phyloP scores from a whole-genome alignment of 768 basidiomycete species.

The Boletus rubescentipes region DNA sequence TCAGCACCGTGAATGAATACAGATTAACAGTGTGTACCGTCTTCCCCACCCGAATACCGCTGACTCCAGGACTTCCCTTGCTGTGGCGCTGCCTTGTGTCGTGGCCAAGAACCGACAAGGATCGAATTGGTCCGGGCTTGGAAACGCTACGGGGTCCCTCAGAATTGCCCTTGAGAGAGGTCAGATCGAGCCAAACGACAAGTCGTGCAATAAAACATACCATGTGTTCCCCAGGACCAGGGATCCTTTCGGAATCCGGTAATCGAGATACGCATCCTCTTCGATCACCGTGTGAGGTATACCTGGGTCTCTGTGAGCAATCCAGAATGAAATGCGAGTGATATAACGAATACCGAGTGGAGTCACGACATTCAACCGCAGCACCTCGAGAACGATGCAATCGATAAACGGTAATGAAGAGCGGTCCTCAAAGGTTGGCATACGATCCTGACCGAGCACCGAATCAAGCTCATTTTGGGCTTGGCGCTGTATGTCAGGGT shows the following conservation, averaged over 20 bases:
- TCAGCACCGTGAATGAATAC: not conserved
- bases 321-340: too few relatives aligned
- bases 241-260: conserved; percentile 1
- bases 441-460: conserved; percentile 4
- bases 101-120: conserved; percentile 16
- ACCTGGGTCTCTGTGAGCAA: conserved; percentile 26
- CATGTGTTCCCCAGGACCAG: not conserved
- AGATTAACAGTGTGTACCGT: not conserved
- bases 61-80: not conserved
- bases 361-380: conserved; percentile 10
- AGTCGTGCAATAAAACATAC: conserved; percentile 7
- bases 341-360: conserved; percentile 7
- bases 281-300: conserved; percentile 35
- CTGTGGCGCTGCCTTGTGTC: not conserved
- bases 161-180: conserved; percentile 17
- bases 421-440: conserved; percentile 17
- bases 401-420: conserved; percentile 14
- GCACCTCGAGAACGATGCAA: conserved; percentile 9
- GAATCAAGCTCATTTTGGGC: conserved; percentile 13
- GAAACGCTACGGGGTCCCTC: conserved; percentile 13
- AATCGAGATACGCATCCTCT: conserved; percentile 27
- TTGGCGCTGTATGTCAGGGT: conserved; percentile 14
- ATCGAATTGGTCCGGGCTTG: conserved; percentile 19
- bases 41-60: not conserved
- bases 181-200: not conserved